A percentile compares a stretch with the other conserved stretches of the same genome.
Evolutionary conservation across 345 rosid species (phyloP).

Genomic region (Eucalyptus leucophloia): DNA sequence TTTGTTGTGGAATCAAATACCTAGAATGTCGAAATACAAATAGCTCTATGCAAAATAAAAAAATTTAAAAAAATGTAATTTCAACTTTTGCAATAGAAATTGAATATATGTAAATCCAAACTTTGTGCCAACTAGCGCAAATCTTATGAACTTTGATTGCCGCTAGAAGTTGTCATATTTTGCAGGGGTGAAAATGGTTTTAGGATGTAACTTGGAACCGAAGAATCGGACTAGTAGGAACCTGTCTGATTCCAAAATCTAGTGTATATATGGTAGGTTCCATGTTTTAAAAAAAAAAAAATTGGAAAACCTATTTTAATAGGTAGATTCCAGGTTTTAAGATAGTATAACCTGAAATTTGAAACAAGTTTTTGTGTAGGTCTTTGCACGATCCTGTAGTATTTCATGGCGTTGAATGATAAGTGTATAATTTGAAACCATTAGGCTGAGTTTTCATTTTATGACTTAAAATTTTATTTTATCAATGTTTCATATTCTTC

Average conservation of each 20-base stretch:
- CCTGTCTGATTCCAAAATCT: fast-evolving
- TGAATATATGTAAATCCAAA: background rate
- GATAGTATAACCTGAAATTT: too few relatives aligned
- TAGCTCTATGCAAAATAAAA: background rate
- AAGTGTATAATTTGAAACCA: too few relatives aligned
- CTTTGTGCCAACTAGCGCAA: background rate
- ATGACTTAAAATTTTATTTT: too few relatives aligned
- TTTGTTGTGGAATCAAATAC: background rate
- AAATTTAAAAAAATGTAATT: background rate
- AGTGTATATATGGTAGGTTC: too few relatives aligned
- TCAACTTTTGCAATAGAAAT: background rate
- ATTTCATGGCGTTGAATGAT: too few relatives aligned
- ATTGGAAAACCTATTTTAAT: fast-evolving
- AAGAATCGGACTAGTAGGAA: too few relatives aligned
- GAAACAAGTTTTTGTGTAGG: too few relatives aligned
- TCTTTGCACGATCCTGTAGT: fast-evolving
- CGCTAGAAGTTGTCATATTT: background rate
- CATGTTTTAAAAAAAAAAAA: too few relatives aligned
- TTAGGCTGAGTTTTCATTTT: fast-evolving
- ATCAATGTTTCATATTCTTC: too few relatives aligned
- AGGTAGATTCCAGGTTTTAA: fast-evolving
- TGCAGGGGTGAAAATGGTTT: background rate
- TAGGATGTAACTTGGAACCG: too few relatives aligned
- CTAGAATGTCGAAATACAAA: background rate
- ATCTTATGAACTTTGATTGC: background rate